Evolutionary conservation across 176 grass and related monocot genomes (phyloP).

Genomic region (Thalia dealbata): DNA sequence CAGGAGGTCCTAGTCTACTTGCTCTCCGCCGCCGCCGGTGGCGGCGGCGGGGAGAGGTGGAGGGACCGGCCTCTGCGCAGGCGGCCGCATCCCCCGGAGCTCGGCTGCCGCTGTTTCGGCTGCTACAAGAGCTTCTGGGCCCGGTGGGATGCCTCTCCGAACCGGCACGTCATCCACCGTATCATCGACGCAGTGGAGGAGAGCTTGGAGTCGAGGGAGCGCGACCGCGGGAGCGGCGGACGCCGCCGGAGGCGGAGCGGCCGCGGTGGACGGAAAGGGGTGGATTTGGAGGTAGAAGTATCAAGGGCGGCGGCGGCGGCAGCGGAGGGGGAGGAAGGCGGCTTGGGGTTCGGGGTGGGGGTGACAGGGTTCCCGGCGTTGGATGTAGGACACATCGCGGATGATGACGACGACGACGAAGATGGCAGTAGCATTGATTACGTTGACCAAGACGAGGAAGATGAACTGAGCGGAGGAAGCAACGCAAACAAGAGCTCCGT

Average conservation of each 20-base stretch:
- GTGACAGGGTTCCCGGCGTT: not conserved
- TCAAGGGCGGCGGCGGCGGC: not conserved
- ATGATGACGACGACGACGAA: constrained; percentile 3
- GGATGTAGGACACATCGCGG: not conserved
- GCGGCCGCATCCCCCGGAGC: constrained; percentile 43
- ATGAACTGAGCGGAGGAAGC: constrained; percentile 1
- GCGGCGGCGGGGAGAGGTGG: not conserved
- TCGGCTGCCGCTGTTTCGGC: constrained; percentile 73
- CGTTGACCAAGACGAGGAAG: constrained; percentile 1
- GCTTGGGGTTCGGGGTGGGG: not conserved
- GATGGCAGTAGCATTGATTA: not conserved
- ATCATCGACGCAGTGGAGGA: constrained; percentile 94
- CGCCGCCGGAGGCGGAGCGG: constrained; percentile 7
- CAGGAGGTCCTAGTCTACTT: constrained; percentile 5
- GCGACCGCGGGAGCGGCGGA: not conserved
- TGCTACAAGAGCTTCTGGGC: constrained; percentile 99
- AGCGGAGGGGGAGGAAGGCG: not conserved
- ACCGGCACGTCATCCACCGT: constrained; percentile 73
- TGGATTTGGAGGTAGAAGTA: constrained; percentile 13
- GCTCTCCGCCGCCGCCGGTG: not conserved
- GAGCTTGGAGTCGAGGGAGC: not conserved
- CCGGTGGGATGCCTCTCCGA: constrained; percentile 82
- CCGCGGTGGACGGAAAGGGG: not conserved
- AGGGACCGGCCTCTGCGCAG: constrained; percentile 18
- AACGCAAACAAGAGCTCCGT: constrained; percentile 44